phyloP scores from a whole-genome alignment of 176 grass and related monocot genomes.

The Rhynchospora tenuis region DNA sequence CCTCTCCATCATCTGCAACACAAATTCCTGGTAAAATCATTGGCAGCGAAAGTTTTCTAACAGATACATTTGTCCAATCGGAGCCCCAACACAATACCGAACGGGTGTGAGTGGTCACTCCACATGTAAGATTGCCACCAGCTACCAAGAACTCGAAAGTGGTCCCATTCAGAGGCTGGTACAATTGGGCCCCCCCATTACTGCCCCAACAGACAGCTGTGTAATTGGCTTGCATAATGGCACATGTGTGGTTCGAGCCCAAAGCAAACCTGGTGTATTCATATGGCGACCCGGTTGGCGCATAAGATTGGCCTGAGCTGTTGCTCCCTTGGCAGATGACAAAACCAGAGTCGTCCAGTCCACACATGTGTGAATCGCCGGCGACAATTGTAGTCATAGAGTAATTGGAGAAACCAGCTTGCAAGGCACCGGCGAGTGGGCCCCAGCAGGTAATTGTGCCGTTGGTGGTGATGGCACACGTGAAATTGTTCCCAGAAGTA shows the following conservation, averaged over 20 bases:
- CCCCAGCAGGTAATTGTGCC: constrained; percentile 62
- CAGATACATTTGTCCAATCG: neutral
- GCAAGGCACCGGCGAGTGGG: constrained; percentile 2
- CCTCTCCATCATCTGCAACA: neutral
- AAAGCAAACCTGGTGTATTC: constrained; percentile 47
- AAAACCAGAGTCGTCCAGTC: constrained; percentile 12
- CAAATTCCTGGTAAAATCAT: constrained; percentile 54
- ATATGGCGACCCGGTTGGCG: constrained; percentile 1
- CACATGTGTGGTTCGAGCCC: constrained; percentile 60
- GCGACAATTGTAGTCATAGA: constrained; percentile 38
- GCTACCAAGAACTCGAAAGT: constrained; percentile 60
- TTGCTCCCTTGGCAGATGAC: constrained; percentile 36
- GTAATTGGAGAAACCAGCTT: constrained; percentile 28
- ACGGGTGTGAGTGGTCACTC: constrained; percentile 34
- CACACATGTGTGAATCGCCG: constrained; percentile 46
- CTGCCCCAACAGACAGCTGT: constrained; percentile 65
- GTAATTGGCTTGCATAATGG: constrained; percentile 25
- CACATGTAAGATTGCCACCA: constrained; percentile 68
- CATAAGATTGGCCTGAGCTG: neutral
- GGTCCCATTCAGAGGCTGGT: constrained; percentile 21
- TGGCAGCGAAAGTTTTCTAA: constrained; percentile 19
- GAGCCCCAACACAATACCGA: constrained; percentile 49
- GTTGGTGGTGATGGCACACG: constrained; percentile 44
- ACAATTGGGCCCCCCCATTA: neutral
- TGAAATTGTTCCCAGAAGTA: constrained; percentile 59